Percentiles rank a stretch among this genome's conserved stretches.
Conservation (phyloP, 2,329 filamentous ascomycete genomes). For the Nothophaeocryptopus gaeumannii region DNA sequence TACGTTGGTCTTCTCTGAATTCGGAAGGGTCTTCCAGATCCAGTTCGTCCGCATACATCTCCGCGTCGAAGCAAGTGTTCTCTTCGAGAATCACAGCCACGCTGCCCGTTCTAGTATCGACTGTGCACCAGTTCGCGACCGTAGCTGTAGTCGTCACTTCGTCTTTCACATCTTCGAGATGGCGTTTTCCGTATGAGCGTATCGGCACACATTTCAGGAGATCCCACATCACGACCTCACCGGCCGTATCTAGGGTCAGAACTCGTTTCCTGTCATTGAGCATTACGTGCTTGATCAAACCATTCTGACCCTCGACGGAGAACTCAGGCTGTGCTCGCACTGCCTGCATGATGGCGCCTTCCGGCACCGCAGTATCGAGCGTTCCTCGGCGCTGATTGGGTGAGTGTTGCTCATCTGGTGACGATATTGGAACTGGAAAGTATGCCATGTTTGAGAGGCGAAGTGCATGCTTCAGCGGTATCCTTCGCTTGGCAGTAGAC, state of each 20-base stretch:
- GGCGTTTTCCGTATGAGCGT: constrained; percentile 87
- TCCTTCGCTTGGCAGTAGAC: constrained; percentile 54
- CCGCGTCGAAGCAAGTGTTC: constrained; percentile 95
- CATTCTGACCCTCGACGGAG: constrained; percentile 86
- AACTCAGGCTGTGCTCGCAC: constrained; percentile 47
- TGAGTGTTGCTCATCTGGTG: constrained; percentile 40
- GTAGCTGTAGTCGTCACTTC: constrained; percentile 84
- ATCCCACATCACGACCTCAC: constrained; percentile 94
- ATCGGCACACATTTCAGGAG: constrained; percentile 83
- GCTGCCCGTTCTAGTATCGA: constrained; percentile 89
- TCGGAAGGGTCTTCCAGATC: constrained; percentile 69
- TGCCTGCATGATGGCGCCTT: constrained; percentile 36
- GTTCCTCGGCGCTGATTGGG: constrained; percentile 60
- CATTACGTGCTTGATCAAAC: constrained; percentile 86
- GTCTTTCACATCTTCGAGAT: constrained; percentile 86
- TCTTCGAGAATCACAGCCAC: constrained; percentile 88
- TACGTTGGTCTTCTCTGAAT: constrained; percentile 90
- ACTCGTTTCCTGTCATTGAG: constrained; percentile 88
- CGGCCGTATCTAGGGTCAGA: constrained; percentile 88
- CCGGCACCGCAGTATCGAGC: constrained; percentile 14
- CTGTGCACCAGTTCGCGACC: constrained; percentile 92
- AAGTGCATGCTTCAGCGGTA: constrained; percentile 74
- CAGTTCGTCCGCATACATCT: constrained; percentile 92
- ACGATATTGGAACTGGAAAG: constrained; percentile 55
- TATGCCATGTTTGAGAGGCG: constrained; percentile 79